Evolutionary conservation across 2,329 filamentous ascomycete species (phyloP).

Genomic region (Bretziella fagacearum): DNA sequence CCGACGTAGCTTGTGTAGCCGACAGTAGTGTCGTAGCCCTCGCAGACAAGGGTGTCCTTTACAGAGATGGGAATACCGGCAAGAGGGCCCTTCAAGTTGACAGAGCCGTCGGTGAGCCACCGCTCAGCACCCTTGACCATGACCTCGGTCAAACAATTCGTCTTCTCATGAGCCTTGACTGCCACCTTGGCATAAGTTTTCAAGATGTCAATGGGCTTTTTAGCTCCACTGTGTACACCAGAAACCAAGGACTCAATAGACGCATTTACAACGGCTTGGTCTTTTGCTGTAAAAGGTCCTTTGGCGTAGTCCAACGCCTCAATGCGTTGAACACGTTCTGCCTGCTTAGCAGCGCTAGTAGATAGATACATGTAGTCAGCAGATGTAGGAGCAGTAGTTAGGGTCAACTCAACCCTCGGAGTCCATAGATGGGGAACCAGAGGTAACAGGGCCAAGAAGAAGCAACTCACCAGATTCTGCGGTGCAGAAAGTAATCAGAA

Average conservation of each 20-base stretch:
- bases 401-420: too few relatives aligned
- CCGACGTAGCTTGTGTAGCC: constrained; percentile 60
- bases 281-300: constrained; percentile 42
- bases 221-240: constrained; percentile 53
- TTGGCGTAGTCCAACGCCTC: constrained; percentile 39
- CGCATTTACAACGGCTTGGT: constrained; percentile 50
- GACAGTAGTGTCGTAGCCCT: constrained; percentile 66
- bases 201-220: constrained; percentile 57
- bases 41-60: constrained; percentile 66
- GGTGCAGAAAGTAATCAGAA: constrained; percentile 13
- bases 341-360: constrained; percentile 47
- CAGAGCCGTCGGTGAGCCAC: constrained; percentile 42
- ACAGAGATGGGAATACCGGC: constrained; percentile 76
- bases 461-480: constrained; percentile 24
- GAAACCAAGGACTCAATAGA: constrained; percentile 65
- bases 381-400: too few relatives aligned
- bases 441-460: too few relatives aligned
- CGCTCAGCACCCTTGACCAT: constrained; percentile 61
- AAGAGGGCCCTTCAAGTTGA: constrained; percentile 64
- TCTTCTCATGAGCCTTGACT: constrained; percentile 65
- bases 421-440: too few relatives aligned
- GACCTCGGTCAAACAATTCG: constrained; percentile 80
- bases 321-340: constrained; percentile 55
- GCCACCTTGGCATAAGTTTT: constrained; percentile 75
- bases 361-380: too few relatives aligned